Evolutionary conservation across 352 stramenopile species (phyloP).

Genomic region (Globisporangium lucens): DNA sequence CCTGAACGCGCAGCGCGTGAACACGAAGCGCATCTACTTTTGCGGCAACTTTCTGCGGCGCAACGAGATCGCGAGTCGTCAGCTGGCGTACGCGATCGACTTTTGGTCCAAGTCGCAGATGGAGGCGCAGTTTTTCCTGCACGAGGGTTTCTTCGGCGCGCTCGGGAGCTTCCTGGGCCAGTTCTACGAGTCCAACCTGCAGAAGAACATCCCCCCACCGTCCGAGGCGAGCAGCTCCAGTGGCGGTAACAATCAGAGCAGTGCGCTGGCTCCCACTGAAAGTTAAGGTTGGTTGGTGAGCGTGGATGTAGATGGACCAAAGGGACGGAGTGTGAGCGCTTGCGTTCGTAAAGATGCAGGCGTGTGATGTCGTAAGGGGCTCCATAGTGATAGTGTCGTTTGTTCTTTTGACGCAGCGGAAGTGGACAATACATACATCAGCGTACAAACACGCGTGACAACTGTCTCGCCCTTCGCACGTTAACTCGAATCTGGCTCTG

Average conservation of each 20-base stretch:
- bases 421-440: not conserved
- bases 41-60: constrained; percentile 96
- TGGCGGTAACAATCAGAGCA: not conserved
- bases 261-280: not conserved
- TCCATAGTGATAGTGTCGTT: not conserved
- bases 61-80: constrained; percentile 90
- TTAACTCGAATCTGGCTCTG: not conserved
- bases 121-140: constrained; percentile 91
- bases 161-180: constrained; percentile 92
- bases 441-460: not conserved
- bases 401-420: not conserved
- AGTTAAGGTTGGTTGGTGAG: not conserved
- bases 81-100: constrained; percentile 93
- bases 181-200: constrained; percentile 20
- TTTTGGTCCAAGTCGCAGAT: constrained; percentile 95
- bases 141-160: constrained; percentile 97
- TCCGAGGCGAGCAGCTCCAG: not conserved
- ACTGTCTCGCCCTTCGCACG: not conserved
- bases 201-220: constrained; percentile 15
- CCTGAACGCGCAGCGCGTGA: constrained; percentile 92
- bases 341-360: too few species aligned
- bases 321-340: too few species aligned
- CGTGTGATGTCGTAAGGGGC: too few species aligned
- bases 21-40: constrained; percentile 94
- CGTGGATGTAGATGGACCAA: too few species aligned